Base-by-base conservation (phyloP, 768 basidiomycete genomes). In the Tricholoma matsutake region DNA sequence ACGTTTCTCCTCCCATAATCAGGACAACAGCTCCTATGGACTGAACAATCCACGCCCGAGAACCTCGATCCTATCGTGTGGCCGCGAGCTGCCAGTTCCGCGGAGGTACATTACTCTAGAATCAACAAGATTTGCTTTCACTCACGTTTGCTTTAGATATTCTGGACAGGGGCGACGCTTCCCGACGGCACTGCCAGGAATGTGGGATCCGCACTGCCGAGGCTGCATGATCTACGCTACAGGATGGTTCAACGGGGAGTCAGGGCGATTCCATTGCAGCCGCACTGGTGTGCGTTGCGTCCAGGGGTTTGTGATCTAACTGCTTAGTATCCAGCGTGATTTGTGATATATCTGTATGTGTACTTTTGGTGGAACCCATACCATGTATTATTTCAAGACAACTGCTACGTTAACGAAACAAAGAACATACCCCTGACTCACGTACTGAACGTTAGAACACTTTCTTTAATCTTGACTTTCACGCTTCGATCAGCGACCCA, bases 401-500 rank as follows among this genome's bases (percentile, higher is more conserved):
- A 43, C 11, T 43, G 8, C 3, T 20, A 20, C 18, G n/a, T 45
- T 45, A 41, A 56, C 58, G 4, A 31, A 29, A 6, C 29, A 29
- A 52, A 29, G 9, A n/a, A 52, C 6, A n/a, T 22, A 16, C 7
- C 13, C 7, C n/a, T 43, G 45, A 29, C n/a, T 43, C 58, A 34
- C n/a, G 94, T 94, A 65, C 89, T 92, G 72, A 98, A 97, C 2
- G 93, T 92, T 64, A 98, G 74, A 10, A 86, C 83, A 65, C 84
- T 91, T 52, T 94, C 91, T 3, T 89, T 83, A 64, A 98, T 94
- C 62, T 81, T 86, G 18, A 98, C 76, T 63, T 86, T 86, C 13
- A 96, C 94, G 59, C 85, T 94, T 10, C 96, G 83, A 58, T 92
- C 89, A 0, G 85, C 85, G 0, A 85, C 76, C 96, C 96, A 98